phyloP scores from a whole-genome alignment of 2,329 filamentous ascomycete genomes.

The Periconia sp. region DNA sequence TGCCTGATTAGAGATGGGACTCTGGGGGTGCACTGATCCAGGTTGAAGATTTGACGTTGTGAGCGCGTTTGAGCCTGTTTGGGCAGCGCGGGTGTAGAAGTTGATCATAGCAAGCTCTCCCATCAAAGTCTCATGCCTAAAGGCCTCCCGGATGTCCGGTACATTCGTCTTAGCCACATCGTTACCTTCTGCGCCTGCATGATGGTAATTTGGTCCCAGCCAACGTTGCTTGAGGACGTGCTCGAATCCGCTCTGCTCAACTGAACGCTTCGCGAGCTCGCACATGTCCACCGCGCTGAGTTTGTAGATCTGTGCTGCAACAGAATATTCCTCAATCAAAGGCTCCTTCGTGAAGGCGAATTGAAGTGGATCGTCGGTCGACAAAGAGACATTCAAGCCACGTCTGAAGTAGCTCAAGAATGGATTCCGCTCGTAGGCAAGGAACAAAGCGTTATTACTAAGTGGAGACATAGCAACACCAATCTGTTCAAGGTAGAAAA shows the following conservation, averaged over 20 bases:
- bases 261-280: slow-evolving; percentile 94
- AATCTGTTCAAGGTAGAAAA: slow-evolving; percentile 98
- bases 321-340: slow-evolving; percentile 96
- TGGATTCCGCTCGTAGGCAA: slow-evolving; percentile 95
- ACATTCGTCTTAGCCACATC: slow-evolving; percentile 96
- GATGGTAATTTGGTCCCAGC: slow-evolving; percentile 79
- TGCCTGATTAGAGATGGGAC: slow-evolving; percentile 35
- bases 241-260: slow-evolving; percentile 94
- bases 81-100: slow-evolving; percentile 50
- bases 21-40: slow-evolving; percentile 26
- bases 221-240: slow-evolving; percentile 86
- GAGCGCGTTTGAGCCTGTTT: slow-evolving; percentile 35
- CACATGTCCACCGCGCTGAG: slow-evolving; percentile 98
- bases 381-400: slow-evolving; percentile 92
- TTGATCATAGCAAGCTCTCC: slow-evolving; percentile 77
- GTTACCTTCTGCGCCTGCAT: slow-evolving; percentile 83
- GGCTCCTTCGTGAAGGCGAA: slow-evolving; percentile 99
- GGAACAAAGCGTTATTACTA: slow-evolving; percentile 95
- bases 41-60: slow-evolving; percentile 45
- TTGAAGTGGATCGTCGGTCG: slow-evolving; percentile 94
- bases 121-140: slow-evolving; percentile 82
- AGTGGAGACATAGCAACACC: slow-evolving; percentile 99
- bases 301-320: slow-evolving; percentile 98
- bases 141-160: slow-evolving; percentile 88
- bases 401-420: slow-evolving; percentile 95